Conservation (phyloP, 192 early-diverging fungal genomes). For the Coemansia sp. region DNA sequence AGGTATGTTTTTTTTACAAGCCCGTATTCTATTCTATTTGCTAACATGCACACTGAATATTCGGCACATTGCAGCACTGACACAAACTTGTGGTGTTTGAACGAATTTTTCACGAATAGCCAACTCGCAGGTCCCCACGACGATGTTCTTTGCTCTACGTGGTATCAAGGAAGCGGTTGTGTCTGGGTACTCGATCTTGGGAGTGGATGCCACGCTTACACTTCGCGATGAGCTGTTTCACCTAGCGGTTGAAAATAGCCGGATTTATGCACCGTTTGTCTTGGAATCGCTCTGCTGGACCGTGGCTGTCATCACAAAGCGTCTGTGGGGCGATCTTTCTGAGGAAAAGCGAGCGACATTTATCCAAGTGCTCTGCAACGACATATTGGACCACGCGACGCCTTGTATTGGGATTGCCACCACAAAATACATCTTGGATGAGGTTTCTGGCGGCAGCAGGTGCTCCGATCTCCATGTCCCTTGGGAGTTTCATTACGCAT, state of each 20-base stretch:
- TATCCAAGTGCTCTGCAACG: slow-evolving; percentile 36
- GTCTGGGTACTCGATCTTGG: slow-evolving; percentile 33
- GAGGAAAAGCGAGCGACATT: slow-evolving; percentile 31
- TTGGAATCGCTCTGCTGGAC: slow-evolving; percentile 52
- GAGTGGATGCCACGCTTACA: slow-evolving; percentile 10
- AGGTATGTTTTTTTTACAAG: no score
- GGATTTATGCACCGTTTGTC: slow-evolving; percentile 42
- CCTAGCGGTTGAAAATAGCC: slow-evolving; percentile 29
- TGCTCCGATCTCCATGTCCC: slow-evolving; percentile 50
- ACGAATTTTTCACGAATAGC: slow-evolving; percentile 12
- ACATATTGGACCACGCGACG: slow-evolving; percentile 32
- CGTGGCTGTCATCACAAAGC: slow-evolving; percentile 50
- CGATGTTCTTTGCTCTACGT: slow-evolving; percentile 52
- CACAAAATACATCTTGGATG: slow-evolving; percentile 43
- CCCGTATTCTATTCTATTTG: no score
- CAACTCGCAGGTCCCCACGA: slow-evolving; percentile 40
- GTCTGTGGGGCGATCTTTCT: slow-evolving; percentile 38
- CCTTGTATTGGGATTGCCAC: slow-evolving; percentile 43
- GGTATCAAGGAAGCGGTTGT: slow-evolving; percentile 51
- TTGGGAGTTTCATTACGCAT: slow-evolving; percentile 54
- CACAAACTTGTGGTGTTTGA: neutral
- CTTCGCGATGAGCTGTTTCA: slow-evolving; percentile 49
- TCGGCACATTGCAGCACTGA: neutral
- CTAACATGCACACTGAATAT: no score
- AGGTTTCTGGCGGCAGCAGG: slow-evolving; percentile 51